Percentiles rank a stretch among this genome's conserved stretches.
phyloP scores from a whole-genome alignment of 306 rosid species.

The Lathyrus oleraceus region DNA sequence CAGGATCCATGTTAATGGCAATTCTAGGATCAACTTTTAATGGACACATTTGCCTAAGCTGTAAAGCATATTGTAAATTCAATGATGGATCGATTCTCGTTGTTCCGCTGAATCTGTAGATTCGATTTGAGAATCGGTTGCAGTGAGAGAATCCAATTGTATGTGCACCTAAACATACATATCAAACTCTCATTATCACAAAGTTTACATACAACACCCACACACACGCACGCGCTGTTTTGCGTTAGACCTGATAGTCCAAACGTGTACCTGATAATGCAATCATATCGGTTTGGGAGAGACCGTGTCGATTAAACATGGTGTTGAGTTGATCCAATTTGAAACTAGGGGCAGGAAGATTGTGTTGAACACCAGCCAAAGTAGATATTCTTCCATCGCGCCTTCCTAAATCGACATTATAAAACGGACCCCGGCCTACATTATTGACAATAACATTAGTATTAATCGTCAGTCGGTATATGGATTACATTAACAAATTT shows the following conservation, averaged over 20 bases:
- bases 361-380: conserved; percentile 48
- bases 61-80: conserved; percentile 54
- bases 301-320: conserved; percentile 64
- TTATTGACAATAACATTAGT: neutral
- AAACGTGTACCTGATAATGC: conserved; percentile 73
- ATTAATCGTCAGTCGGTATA: neutral
- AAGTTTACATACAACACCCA: neutral
- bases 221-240: neutral
- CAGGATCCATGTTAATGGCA: conserved; percentile 74
- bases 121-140: conserved; percentile 49
- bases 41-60: conserved; percentile 68
- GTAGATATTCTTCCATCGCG: conserved; percentile 75
- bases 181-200: neutral
- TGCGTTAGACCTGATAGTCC: neutral
- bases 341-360: conserved; percentile 66
- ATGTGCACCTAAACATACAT: conserved; percentile 63
- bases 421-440: conserved; percentile 78
- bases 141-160: conserved; percentile 92
- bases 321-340: conserved; percentile 54
- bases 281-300: conserved; percentile 63
- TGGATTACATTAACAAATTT: neutral
- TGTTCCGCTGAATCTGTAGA: conserved; percentile 62
- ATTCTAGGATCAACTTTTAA: conserved; percentile 57
- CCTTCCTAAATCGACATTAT: conserved; percentile 82
- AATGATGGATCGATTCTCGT: conserved; percentile 67